Percentiles rank a stretch among this genome's conserved stretches.
These are phyloP conservation scores for Trebouxia sp. DNA, from an alignment of 139 green algal genomes.

Conservation along the genomic window DNA sequence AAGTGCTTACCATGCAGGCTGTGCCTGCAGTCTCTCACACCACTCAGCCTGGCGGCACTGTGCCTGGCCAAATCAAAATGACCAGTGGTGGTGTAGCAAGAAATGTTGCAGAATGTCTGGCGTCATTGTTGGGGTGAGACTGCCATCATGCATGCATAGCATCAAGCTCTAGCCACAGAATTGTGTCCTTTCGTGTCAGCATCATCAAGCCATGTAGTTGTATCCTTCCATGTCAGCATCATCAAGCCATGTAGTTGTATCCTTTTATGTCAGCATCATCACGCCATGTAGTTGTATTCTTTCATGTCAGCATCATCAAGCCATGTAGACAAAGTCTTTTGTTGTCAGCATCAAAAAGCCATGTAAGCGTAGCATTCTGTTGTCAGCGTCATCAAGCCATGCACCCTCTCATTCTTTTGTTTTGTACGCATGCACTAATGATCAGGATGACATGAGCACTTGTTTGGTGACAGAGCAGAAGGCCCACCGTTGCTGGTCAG, in stretches of 20 bases:
- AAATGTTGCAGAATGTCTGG: slow-evolving; percentile 16
- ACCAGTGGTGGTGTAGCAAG: slow-evolving; percentile 10
- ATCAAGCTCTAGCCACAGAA: no score
- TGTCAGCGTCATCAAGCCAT: no score
- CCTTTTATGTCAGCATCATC: neutral
- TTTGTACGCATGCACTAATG: no score
- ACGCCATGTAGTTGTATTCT: neutral
- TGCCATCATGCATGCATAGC: neutral
- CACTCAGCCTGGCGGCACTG: slow-evolving; percentile 8
- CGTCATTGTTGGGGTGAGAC: neutral
- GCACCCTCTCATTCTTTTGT: no score
- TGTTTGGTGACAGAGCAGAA: neutral
- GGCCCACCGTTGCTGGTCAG: neutral
- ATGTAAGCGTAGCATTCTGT: no score
- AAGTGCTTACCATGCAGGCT: neutral
- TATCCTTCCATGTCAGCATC: neutral
- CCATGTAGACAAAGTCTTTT: no score
- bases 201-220: neutral
- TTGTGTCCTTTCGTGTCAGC: no score
- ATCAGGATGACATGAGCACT: no score
- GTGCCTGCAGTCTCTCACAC: neutral
- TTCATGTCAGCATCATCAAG: neutral
- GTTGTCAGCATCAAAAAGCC: no score
- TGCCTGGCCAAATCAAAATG: neutral
- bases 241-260: neutral